Percentiles rank a stretch among this genome's conserved stretches.
Evolutionary conservation across 129 eudicot genomes (phyloP).

Genomic region (sunflower (Helianthus annuus)): HanXRQr2.0-SUNRISE NC_035436.2:73669175-73669674

Average conservation of each 20-base stretch:
- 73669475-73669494: slow-evolving; percentile 79
- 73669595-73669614: slow-evolving; percentile 50
- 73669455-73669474: slow-evolving; percentile 54
- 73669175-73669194: no score
- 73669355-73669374: slow-evolving; percentile 50
- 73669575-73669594: slow-evolving; percentile 55
- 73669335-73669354: slow-evolving; percentile 61
- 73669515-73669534: slow-evolving; percentile 69
- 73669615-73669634: slow-evolving; percentile 74
- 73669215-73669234: no score
- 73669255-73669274: no score
- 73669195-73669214: no score
- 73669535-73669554: slow-evolving; percentile 84
- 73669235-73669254: no score
- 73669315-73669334: slow-evolving; percentile 59
- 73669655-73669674: slow-evolving; percentile 56
- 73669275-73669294: no score
- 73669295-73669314: slow-evolving; percentile 75
- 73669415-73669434: slow-evolving; percentile 73
- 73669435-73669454: slow-evolving; percentile 54
- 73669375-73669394: slow-evolving; percentile 42
- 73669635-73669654: slow-evolving; percentile 78
- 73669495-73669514: slow-evolving; percentile 56
- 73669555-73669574: slow-evolving; percentile 78
- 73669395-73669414: slow-evolving; percentile 67